These are phyloP conservation scores for Yamadazyma dendronema DNA, from an alignment of 1,139 yeast genomes.

Conservation along the genomic window DNA sequence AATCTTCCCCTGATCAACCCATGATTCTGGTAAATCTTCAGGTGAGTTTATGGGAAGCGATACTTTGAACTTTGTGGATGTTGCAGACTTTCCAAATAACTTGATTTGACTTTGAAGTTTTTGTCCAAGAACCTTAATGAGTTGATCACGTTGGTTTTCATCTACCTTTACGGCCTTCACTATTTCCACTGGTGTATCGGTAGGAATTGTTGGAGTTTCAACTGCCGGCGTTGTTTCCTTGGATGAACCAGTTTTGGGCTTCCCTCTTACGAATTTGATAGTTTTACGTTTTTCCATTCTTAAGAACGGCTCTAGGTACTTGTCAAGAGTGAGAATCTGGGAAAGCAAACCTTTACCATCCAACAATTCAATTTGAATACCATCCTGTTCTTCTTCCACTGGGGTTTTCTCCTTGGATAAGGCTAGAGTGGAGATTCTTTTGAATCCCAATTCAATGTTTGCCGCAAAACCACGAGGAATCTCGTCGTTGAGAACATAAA, in stretches of 20 bases:
- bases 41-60: slow-evolving; percentile 18
- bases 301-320: slow-evolving; percentile 55
- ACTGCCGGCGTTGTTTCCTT: slow-evolving; percentile 2
- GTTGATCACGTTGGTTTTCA: slow-evolving; percentile 16
- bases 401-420: slow-evolving; percentile 5
- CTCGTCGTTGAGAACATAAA: slow-evolving; percentile 59
- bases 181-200: slow-evolving; percentile 1
- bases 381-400: slow-evolving; percentile 6
- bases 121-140: slow-evolving; percentile 22
- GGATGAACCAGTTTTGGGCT: slow-evolving; percentile 10
- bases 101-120: slow-evolving; percentile 24
- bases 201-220: slow-evolving; percentile 5
- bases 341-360: slow-evolving; percentile 52
- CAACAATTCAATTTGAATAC: slow-evolving; percentile 32
- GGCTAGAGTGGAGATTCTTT: slow-evolving; percentile 44
- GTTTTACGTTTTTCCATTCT: slow-evolving; percentile 57
- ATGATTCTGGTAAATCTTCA: slow-evolving; percentile 19
- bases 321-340: slow-evolving; percentile 55
- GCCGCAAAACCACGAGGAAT: slow-evolving; percentile 72
- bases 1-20: slow-evolving; percentile 18
- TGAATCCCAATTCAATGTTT: slow-evolving; percentile 66
- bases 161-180: slow-evolving; percentile 6
- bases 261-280: slow-evolving; percentile 26
- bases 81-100: slow-evolving; percentile 25
- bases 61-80: slow-evolving; percentile 22